Conservation (phyloP, 768 basidiomycete genomes). For the Calocybe cyanea region DNA sequence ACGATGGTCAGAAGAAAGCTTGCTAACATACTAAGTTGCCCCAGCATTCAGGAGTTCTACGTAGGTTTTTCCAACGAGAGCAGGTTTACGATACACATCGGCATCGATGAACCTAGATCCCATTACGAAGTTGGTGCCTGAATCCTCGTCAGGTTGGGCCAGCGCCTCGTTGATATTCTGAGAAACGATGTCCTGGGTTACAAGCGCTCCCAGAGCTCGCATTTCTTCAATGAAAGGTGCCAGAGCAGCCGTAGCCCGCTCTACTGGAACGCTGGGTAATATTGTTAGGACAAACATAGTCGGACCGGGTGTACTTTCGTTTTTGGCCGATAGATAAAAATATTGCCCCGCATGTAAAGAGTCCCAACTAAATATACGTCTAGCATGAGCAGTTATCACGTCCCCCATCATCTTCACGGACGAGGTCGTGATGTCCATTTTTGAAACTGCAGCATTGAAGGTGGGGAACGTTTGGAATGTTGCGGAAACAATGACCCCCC, state of each 20-base stretch:
- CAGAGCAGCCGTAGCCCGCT: constrained; percentile 12
- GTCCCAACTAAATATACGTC: constrained; percentile 35
- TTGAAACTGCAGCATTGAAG: constrained; percentile 24
- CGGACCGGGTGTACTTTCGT: neutral
- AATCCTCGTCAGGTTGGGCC: constrained; percentile 11
- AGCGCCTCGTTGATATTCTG: constrained; percentile 17
- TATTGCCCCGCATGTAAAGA: constrained; percentile 26
- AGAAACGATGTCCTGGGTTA: constrained; percentile 1
- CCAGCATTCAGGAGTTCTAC: constrained; percentile 18
- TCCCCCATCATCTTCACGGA: constrained; percentile 17
- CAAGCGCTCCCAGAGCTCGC: constrained; percentile 13
- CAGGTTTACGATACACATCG: constrained; percentile 12
- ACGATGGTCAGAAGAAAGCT: no score
- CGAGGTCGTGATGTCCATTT: constrained; percentile 13
- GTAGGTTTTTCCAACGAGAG: constrained; percentile 18
- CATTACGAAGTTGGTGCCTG: constrained; percentile 10
- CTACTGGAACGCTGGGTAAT: constrained; percentile 18
- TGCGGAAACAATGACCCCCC: constrained; percentile 34
- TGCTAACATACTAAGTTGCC: constrained; percentile 4
- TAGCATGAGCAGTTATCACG: constrained; percentile 26
- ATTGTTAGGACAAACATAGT: constrained; percentile 9
- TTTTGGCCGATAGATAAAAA: constrained; percentile 15
- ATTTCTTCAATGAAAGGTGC: constrained; percentile 20
- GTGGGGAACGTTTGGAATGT: constrained; percentile 32
- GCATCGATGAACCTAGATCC: constrained; percentile 18